These are phyloP conservation scores for Poteriospumella lacustris DNA, from an alignment of 108 stramenopile genomes.

Conservation along the genomic window DNA sequence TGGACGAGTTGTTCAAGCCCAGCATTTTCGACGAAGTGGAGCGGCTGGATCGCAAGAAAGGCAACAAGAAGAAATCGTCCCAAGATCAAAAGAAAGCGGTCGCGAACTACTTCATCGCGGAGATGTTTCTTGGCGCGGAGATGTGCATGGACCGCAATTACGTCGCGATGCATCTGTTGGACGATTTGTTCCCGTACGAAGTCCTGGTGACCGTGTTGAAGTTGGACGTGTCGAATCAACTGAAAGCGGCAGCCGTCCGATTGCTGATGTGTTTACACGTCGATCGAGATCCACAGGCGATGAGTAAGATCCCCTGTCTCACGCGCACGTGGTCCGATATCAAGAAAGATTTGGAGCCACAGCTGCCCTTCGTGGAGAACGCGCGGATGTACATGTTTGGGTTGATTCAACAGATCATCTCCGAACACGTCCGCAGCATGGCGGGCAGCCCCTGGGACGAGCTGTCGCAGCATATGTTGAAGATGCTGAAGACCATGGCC, in stretches of 20 bases:
- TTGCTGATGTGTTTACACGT: constrained; percentile 36
- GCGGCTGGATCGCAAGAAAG: not conserved
- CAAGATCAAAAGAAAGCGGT: constrained; percentile 14
- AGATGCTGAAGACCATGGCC: not conserved
- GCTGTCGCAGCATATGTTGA: constrained; percentile 11
- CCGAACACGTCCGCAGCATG: constrained; percentile 16
- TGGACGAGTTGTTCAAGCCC: constrained; percentile 17
- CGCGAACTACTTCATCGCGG: constrained; percentile 37
- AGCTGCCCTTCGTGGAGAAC: constrained; percentile 17
- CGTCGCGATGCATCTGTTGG: constrained; percentile 34
- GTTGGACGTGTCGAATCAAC: not conserved
- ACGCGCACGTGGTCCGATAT: constrained; percentile 26
- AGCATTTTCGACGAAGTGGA: not conserved
- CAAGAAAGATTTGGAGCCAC: not conserved
- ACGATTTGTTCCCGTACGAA: constrained; percentile 24
- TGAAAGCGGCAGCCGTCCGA: constrained; percentile 33
- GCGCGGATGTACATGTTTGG: constrained; percentile 2
- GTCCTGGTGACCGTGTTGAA: constrained; percentile 26
- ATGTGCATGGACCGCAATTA: constrained; percentile 43
- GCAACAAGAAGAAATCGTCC: not conserved
- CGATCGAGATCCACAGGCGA: constrained; percentile 33
- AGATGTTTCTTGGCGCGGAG: constrained; percentile 38
- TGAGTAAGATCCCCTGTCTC: constrained; percentile 22
- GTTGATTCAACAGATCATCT: constrained; percentile 16
- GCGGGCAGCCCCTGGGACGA: constrained; percentile 11